These are phyloP conservation scores for Nitzschia sp. DNA, from an alignment of 108 stramenopile species.

Conservation along the genomic window DNA sequence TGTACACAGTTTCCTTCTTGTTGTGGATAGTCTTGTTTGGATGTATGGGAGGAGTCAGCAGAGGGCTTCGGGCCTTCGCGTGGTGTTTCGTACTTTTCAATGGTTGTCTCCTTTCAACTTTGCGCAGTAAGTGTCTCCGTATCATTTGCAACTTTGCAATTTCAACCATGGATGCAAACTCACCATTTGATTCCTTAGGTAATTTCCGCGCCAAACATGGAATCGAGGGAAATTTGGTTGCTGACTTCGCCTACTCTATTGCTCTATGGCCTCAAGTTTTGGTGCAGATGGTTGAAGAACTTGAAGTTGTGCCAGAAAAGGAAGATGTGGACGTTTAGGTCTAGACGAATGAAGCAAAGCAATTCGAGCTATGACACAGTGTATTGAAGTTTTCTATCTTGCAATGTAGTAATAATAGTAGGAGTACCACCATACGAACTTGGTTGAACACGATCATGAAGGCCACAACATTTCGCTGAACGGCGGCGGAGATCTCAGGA, in stretches of 20 bases:
- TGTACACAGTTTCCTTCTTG: slow-evolving; percentile 11
- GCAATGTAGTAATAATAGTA: too few species aligned
- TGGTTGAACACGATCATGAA: too few species aligned
- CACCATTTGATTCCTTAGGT: neutral
- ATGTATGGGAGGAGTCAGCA: slow-evolving; percentile 3
- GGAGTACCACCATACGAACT: too few species aligned
- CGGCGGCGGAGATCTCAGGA: too few species aligned
- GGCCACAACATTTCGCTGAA: too few species aligned
- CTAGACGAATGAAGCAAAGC: too few species aligned
- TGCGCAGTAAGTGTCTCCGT: slow-evolving; percentile 15
- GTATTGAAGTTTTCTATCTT: too few species aligned
- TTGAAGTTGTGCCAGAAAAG: neutral
- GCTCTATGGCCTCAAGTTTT: slow-evolving; percentile 38
- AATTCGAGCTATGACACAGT: too few species aligned
- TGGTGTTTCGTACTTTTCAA: slow-evolving; percentile 19
- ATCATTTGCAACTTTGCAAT: neutral
- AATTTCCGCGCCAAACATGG: slow-evolving; percentile 9
- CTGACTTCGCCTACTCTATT: slow-evolving; percentile 15
- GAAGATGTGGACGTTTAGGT: neutral
- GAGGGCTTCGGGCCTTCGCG: slow-evolving; percentile 21
- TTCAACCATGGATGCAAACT: neutral
- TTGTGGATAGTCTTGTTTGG: slow-evolving; percentile 17
- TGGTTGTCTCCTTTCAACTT: slow-evolving; percentile 12
- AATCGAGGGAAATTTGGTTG: slow-evolving; percentile 25
- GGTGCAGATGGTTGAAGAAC: slow-evolving; percentile 24